Conservation (phyloP, 2,329 filamentous ascomycete genomes). For the Elsinoe arachidis region DNA sequence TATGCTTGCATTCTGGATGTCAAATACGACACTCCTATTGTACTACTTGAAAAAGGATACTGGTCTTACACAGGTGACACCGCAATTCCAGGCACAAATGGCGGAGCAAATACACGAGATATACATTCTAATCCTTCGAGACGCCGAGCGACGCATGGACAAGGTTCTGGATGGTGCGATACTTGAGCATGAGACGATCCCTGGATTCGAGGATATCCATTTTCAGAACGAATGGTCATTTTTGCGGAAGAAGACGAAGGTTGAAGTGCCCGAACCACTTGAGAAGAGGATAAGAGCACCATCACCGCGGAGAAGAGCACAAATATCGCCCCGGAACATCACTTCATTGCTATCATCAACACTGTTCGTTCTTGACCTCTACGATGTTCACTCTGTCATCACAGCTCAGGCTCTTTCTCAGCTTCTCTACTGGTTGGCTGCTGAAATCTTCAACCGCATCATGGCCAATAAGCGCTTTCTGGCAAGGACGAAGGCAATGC, state of each 20-base stretch:
- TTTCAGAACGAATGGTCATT: constrained; percentile 99
- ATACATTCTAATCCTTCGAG: constrained; percentile 92
- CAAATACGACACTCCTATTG: constrained; percentile 86
- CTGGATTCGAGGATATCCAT: constrained; percentile 89
- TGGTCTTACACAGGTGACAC: constrained; percentile 69
- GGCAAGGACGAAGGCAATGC: constrained; percentile 96
- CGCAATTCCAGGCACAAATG: constrained; percentile 85
- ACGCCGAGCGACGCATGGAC: constrained; percentile 91
- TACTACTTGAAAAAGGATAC: constrained; percentile 95
- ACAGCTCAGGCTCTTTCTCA: constrained; percentile 85
- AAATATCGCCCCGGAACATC: constrained; percentile 87
- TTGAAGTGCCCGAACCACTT: constrained; percentile 72
- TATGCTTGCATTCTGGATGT: constrained; percentile 97
- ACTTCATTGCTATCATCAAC: constrained; percentile 93
- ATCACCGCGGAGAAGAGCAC: constrained; percentile 84
- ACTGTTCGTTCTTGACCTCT: constrained; percentile 93
- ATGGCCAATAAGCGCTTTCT: constrained; percentile 95
- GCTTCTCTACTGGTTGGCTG: constrained; percentile 89
- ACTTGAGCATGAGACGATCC: constrained; percentile 96
- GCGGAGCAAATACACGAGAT: constrained; percentile 96
- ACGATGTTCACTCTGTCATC: constrained; percentile 97
- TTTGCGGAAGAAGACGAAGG: constrained; percentile 82
- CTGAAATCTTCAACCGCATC: constrained; percentile 94
- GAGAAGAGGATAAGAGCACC: constrained; percentile 89
- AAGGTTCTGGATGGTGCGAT: constrained; percentile 89